A percentile compares a stretch with the other conserved stretches of the same genome.
These are phyloP conservation scores for Magnolia officinalis DNA, from an alignment of 164 flowering plant genomes.

Conservation along the genomic window DNA sequence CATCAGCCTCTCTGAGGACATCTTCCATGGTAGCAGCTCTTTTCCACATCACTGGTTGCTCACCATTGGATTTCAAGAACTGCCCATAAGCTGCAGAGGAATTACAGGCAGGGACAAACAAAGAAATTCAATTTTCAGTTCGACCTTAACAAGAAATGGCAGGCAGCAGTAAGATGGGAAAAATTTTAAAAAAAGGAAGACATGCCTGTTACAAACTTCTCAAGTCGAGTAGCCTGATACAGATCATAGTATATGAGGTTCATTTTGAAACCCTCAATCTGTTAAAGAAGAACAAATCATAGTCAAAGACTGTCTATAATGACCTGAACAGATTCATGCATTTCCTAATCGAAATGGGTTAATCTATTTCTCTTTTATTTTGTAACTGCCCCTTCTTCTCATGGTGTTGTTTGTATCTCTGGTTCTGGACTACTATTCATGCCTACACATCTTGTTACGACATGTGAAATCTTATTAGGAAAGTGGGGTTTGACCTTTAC, in stretches of 20 bases:
- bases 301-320: neutral
- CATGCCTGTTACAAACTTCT: conserved; percentile 92
- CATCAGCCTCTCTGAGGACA: conserved; percentile 82
- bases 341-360: neutral
- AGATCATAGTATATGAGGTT: conserved; percentile 93
- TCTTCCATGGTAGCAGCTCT: conserved; percentile 82
- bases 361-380: neutral
- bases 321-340: neutral
- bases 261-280: conserved; percentile 99
- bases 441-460: too few species aligned
- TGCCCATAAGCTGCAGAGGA: conserved; percentile 66
- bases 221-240: conserved; percentile 90
- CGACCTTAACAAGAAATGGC: neutral
- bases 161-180: neutral
- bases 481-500: too few species aligned
- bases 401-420: too few species aligned
- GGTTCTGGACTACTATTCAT: too few species aligned
- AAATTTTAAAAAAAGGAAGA: too few species aligned
- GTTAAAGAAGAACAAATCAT: conserved; percentile 9
- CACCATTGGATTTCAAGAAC: conserved; percentile 85
- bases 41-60: conserved; percentile 86
- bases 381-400: too few species aligned
- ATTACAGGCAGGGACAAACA: neutral
- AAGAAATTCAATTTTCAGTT: neutral
- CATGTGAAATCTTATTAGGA: too few species aligned